Conservation (phyloP, 495 filamentous ascomycete species). For the Podospora bellae-mahoneyi region DNA sequence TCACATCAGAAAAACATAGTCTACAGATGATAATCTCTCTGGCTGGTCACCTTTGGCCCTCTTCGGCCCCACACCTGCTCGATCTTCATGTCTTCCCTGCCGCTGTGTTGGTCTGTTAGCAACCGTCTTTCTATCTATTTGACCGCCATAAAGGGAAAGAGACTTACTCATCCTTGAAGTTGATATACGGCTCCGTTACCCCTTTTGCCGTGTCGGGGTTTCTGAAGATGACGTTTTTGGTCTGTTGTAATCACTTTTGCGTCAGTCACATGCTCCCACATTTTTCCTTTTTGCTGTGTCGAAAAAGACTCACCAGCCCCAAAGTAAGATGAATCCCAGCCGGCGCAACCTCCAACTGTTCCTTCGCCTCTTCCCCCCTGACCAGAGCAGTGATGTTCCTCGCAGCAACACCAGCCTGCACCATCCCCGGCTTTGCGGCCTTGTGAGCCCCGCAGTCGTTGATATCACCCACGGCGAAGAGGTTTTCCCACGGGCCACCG, state of each 20-base stretch:
- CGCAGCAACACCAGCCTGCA: constrained; percentile 53
- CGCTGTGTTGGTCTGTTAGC: constrained; percentile 34
- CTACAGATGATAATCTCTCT: constrained; percentile 41
- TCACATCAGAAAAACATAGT: neutral
- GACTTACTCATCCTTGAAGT: constrained; percentile 46
- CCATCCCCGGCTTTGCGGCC: constrained; percentile 50
- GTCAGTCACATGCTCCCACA: too few species aligned
- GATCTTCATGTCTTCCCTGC: constrained; percentile 49
- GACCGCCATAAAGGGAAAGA: neutral
- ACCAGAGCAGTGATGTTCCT: constrained; percentile 54
- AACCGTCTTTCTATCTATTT: neutral
- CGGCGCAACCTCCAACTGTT: constrained; percentile 36
- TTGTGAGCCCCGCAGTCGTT: constrained; percentile 55
- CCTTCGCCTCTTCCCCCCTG: constrained; percentile 22
- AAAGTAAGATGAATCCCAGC: constrained; percentile 49
- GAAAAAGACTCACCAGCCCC: constrained; percentile 44
- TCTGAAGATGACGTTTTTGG: constrained; percentile 48
- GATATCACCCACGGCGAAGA: constrained; percentile 58
- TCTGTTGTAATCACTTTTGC: constrained; percentile 29
- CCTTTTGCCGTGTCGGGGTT: constrained; percentile 46
- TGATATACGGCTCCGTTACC: constrained; percentile 45
- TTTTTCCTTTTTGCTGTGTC: too few species aligned
- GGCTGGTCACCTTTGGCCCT: constrained; percentile 34
- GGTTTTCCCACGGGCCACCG: constrained; percentile 26
- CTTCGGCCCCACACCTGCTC: constrained; percentile 45